These are phyloP conservation scores for Paxillus involutus DNA, from an alignment of 768 basidiomycete species.

Conservation along the genomic window DNA sequence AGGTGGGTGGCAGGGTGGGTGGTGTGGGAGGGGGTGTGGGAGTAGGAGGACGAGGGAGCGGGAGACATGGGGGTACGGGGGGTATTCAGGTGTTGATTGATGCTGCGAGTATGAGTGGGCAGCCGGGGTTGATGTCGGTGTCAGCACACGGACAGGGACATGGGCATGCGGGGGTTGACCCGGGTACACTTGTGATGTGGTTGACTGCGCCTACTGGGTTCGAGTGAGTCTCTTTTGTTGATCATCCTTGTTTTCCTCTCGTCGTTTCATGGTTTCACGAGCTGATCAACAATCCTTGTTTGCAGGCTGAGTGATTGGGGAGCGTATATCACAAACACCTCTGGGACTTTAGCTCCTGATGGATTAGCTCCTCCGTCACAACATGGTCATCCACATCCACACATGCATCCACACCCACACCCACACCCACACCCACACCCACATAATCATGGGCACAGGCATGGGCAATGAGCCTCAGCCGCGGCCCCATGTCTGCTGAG, in stretches of 20 bases:
- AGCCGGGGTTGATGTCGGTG: conserved; percentile 4
- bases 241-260: too few relatives aligned
- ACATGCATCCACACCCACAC: too few relatives aligned
- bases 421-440: too few relatives aligned
- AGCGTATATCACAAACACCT: conserved; percentile 33
- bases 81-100: too few relatives aligned
- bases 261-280: neutral
- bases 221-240: conserved; percentile 44
- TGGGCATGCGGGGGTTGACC: conserved; percentile 33
- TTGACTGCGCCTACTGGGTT: conserved; percentile 57
- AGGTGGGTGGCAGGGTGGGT: neutral
- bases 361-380: conserved; percentile 1
- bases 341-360: conserved; percentile 22
- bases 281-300: neutral
- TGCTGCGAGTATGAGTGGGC: neutral
- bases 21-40: too few relatives aligned
- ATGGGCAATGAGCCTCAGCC: too few relatives aligned
- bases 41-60: neutral
- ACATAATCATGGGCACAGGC: too few relatives aligned
- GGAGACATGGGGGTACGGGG: neutral
- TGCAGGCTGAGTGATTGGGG: conserved; percentile 41
- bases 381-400: neutral
- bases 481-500: too few relatives aligned
- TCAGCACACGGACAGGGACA: too few relatives aligned
- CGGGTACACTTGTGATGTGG: conserved; percentile 62